Evolutionary conservation across 768 basidiomycete genomes (phyloP).

Genomic region (Chalciporus pseudorubinellus): DNA sequence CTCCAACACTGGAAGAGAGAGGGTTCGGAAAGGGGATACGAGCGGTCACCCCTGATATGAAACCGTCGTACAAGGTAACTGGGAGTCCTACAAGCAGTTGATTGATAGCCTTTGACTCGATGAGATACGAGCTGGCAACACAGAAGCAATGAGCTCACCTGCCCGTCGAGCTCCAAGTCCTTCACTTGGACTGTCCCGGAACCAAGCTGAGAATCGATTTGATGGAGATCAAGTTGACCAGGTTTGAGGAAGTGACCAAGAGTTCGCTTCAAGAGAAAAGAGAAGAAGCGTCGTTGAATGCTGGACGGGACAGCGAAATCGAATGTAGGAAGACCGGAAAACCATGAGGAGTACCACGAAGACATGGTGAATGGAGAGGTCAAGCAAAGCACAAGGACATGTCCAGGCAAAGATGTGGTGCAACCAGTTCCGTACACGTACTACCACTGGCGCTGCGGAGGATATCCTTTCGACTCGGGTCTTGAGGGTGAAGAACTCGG

Average conservation of each 20-base stretch:
- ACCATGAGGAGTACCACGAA: conserved; percentile 59
- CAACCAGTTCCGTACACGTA: background rate
- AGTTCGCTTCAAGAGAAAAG: conserved; percentile 79
- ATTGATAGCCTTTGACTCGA: conserved; percentile 69
- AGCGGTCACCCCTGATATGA: conserved; percentile 70
- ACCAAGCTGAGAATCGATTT: conserved; percentile 92
- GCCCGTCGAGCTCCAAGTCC: conserved; percentile 73
- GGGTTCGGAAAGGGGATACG: conserved; percentile 87
- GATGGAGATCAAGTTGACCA: conserved; percentile 81
- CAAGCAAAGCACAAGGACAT: conserved; percentile 17
- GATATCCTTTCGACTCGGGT: conserved; percentile 4
- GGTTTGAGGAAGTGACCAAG: conserved; percentile 86
- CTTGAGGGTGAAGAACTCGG: background rate
- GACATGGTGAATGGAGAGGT: conserved; percentile 34
- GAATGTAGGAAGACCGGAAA: conserved; percentile 55
- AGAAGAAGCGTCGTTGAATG: conserved; percentile 86
- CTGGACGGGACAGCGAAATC: conserved; percentile 64
- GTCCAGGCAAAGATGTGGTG: conserved; percentile 1
- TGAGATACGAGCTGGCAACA: conserved; percentile 14
- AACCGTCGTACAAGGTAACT: conserved; percentile 64
- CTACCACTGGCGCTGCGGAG: background rate
- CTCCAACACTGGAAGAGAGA: conserved; percentile 66
- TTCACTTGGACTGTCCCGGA: conserved; percentile 85
- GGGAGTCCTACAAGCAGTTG: conserved; percentile 62
- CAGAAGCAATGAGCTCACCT: conserved; percentile 46